Base-by-base conservation (phyloP, 2,329 filamentous ascomycete species). In the Metarhizium robertsii region DNA sequence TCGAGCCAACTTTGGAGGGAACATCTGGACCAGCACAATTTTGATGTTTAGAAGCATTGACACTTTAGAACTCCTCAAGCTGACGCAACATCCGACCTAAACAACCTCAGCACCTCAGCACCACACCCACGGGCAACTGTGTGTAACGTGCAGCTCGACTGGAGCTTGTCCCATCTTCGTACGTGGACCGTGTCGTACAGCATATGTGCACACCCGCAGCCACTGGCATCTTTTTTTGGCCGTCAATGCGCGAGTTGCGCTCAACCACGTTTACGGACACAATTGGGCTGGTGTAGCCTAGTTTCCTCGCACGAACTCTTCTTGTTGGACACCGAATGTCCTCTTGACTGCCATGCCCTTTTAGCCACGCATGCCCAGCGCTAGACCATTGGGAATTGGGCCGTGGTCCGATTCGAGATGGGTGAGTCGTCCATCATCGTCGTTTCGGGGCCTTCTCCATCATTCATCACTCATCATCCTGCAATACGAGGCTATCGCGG, bases 321-420 rank as follows among this genome's bases (percentile, higher is more conserved):
- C 30, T 32, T 29, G 50, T 46, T 34, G 32, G 20, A 40, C 36
- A 2, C 7, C 38, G 49, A 30, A n/a, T 40, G 30, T 52, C 20
- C 36, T 49, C 46, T 51, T 11, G 38, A 42, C 40, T 57, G 54
- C 50, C 38, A 58, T 59, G 55, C 50, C 53, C 43, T 29, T 43
- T 30, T 56, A 55, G 57, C 54, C 59, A 56, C 57, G 55, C 57
- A 61, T 59, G 61, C 57, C 55, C 55, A 53, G 53, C 52, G 54
- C 50, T 55, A 60, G 53, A 58, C 51, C 51, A 57, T 53, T 56
- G 59, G 58, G 61, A 60, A 43, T 58, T 61, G 58, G 56, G 61
- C 59, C 55, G 56, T 49, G 60, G 62, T 61, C 59, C 55, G 58
- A 56, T 60, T 61, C 54, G 62, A 63, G 57, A 65, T 65, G 64